phyloP scores from a whole-genome alignment of 352 stramenopile species.

The Pythium vanterpoolii region DNA sequence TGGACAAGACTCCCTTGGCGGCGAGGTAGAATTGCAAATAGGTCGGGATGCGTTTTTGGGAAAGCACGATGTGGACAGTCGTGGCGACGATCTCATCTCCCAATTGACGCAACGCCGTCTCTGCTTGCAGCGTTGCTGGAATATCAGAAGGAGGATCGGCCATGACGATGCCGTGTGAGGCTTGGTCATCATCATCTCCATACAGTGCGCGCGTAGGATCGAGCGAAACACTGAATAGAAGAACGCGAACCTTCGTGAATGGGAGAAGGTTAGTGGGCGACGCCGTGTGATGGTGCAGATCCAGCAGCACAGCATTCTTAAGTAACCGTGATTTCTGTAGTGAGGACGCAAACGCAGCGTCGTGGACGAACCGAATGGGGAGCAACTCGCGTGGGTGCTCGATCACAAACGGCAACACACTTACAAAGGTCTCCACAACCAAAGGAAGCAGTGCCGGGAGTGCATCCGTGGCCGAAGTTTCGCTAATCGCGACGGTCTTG shows the following conservation, averaged over 20 bases:
- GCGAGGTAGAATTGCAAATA: conserved; percentile 42
- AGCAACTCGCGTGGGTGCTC: conserved; percentile 37
- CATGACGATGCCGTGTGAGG: background rate
- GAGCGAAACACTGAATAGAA: conserved; percentile 61
- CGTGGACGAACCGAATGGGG: conserved; percentile 46
- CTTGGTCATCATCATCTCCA: conserved; percentile 1
- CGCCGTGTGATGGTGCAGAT: conserved; percentile 13
- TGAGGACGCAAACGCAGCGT: conserved; percentile 19
- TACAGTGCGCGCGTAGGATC: conserved; percentile 28
- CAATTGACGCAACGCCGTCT: background rate
- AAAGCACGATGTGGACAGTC: conserved; percentile 40
- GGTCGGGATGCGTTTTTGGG: conserved; percentile 51
- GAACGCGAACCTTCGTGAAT: conserved; percentile 28
- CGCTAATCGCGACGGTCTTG: conserved; percentile 27
- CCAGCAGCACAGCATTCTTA: conserved; percentile 43
- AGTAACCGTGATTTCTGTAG: conserved; percentile 32
- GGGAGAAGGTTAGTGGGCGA: background rate
- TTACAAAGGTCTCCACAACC: conserved; percentile 44
- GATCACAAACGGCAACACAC: conserved; percentile 33
- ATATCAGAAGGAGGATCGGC: background rate
- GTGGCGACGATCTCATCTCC: conserved; percentile 33
- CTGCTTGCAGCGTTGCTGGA: background rate
- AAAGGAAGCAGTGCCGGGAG: conserved; percentile 27
- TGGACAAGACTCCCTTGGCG: conserved; percentile 36
- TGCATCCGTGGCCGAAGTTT: conserved; percentile 6